Evolutionary conservation across 2,329 filamentous ascomycete species (phyloP).

Genomic region (Nemania diffusa): DNA sequence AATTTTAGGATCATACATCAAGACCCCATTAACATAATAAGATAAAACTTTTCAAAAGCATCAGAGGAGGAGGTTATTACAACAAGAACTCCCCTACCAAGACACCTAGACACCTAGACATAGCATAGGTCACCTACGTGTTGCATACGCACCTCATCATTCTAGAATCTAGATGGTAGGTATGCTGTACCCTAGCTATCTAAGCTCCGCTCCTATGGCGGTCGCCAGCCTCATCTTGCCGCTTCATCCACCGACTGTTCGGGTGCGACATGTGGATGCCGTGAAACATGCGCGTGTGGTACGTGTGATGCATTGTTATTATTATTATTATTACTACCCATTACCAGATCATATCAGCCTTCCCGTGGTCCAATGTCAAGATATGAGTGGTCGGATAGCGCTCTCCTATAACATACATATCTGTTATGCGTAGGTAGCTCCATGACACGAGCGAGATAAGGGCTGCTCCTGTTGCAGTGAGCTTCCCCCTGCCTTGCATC

Average conservation of each 20-base stretch:
- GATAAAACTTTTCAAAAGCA: slow-evolving; percentile 18
- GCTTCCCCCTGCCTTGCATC: slow-evolving; percentile 22
- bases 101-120: too few species aligned
- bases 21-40: neutral
- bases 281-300: slow-evolving; percentile 21
- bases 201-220: slow-evolving; percentile 1
- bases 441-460: slow-evolving; percentile 31
- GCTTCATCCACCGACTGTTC: slow-evolving; percentile 20
- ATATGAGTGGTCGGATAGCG: slow-evolving; percentile 29
- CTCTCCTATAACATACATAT: slow-evolving; percentile 8
- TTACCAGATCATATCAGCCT: slow-evolving; percentile 19
- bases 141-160: neutral
- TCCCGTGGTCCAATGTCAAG: slow-evolving; percentile 23
- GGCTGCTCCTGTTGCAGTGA: slow-evolving; percentile 28
- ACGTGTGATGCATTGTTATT: slow-evolving; percentile 14
- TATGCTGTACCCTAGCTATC: neutral
- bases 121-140: too few species aligned
- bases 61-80: neutral
- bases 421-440: too few species aligned
- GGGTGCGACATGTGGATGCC: slow-evolving; percentile 4
- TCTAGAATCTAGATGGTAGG: neutral
- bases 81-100: too few species aligned
- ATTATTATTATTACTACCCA: neutral
- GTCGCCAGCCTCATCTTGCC: slow-evolving; percentile 22
- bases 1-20: neutral